Base-by-base conservation (phyloP, 305 asterid species). In the Fraxinus velutina region DNA sequence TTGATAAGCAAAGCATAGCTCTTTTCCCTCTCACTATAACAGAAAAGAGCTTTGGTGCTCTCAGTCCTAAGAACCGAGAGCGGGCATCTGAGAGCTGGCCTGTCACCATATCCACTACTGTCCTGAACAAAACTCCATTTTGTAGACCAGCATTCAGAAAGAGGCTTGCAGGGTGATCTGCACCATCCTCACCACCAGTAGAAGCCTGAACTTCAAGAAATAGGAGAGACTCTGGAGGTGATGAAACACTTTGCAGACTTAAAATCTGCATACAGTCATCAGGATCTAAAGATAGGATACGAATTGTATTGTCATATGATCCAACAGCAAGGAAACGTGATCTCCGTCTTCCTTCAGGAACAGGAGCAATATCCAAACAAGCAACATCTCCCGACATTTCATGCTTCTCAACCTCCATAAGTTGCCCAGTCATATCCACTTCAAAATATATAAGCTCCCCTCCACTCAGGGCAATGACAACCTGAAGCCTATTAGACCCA, bases 331-430 rank as follows among this genome's bases (percentile, higher is more conserved):
- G 94, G 82, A 96, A 96, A 32, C 99, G 98, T 6, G 98, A 96
- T 70, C 99, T 92, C 86, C 91, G 98, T 72, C 99, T 90, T 86
- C 99, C 99, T 90, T 94, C 99, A 75, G 99, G 99, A 76, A 96
- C 97, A 71, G 99, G 99, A 74, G 99, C 98, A 86, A 96, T 96
- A 85, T 96, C 98, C 87, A 96, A 89, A 90, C 99, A 96, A 79
- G 99, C 99, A 79, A 96, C 91, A 85, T 96, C 99, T 33, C 99
- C 99, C 5, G 99, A 92, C 99, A 96, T 94, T 86, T 96, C 99
- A 85, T 92, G 99, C 87, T 96, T 96, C 91, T 93, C 99, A 19
- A 92, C 93, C 88, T 96, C 99, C 98, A 96, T 96, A 82, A 96
- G 89, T 90, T 94, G 98, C 85, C 98, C 99, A 78, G 97, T 94